These are phyloP conservation scores for Ilyonectria sp. DNA, from an alignment of 2,329 filamentous ascomycete species.

Conservation along the genomic window DNA sequence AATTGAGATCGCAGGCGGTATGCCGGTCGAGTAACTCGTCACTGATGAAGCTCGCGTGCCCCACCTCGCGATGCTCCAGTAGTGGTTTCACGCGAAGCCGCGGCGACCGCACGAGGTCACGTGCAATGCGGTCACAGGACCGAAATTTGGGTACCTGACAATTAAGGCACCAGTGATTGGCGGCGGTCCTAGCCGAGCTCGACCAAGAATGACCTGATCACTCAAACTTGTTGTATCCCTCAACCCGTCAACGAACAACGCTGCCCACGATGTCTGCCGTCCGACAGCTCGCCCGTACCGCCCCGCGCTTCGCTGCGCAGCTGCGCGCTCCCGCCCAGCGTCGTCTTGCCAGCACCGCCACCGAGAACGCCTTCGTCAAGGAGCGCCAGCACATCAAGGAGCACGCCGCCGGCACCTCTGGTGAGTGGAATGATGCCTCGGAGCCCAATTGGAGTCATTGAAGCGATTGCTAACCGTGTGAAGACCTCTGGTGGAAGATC, in stretches of 20 bases:
- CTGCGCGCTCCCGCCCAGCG: slow-evolving; percentile 75
- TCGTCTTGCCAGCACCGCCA: slow-evolving; percentile 79
- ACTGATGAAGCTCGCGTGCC: slow-evolving; percentile 15
- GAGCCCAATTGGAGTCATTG: slow-evolving; percentile 40
- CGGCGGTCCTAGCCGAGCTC: slow-evolving; percentile 54
- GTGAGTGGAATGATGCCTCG: slow-evolving; percentile 67
- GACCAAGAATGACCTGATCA: slow-evolving; percentile 53
- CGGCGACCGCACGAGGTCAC: slow-evolving; percentile 48
- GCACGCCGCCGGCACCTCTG: slow-evolving; percentile 87
- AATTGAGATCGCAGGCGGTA: background rate
- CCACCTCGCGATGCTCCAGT: slow-evolving; percentile 34
- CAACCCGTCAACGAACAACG: slow-evolving; percentile 45
- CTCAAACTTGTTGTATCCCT: slow-evolving; percentile 46
- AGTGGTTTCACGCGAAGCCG: slow-evolving; percentile 33
- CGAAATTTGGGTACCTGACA: slow-evolving; percentile 45
- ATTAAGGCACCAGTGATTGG: slow-evolving; percentile 52
- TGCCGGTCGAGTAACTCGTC: background rate
- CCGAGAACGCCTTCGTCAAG: slow-evolving; percentile 93
- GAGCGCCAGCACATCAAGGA: slow-evolving; percentile 93
- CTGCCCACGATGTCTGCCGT: slow-evolving; percentile 73
- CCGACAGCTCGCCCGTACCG: slow-evolving; percentile 72
- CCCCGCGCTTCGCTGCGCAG: slow-evolving; percentile 75
- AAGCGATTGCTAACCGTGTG: slow-evolving; percentile 51
- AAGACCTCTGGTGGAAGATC: slow-evolving; percentile 96
- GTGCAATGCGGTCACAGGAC: slow-evolving; percentile 40